Base-by-base conservation (phyloP, 1,284 basidiomycete genomes). In the Blastosporella zonata region DNA sequence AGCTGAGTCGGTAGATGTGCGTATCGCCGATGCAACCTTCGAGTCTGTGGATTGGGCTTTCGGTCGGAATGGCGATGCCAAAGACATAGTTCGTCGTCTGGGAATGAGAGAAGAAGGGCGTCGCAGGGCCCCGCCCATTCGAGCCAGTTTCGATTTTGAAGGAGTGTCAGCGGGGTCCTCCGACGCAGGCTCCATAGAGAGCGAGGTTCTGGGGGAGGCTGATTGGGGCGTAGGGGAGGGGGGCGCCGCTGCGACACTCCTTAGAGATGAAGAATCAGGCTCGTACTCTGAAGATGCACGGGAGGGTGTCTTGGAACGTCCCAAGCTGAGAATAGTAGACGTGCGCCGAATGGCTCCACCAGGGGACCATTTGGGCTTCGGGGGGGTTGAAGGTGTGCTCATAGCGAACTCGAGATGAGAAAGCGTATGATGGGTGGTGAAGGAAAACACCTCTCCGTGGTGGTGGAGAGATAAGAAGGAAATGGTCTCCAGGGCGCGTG, bases 291-390 rank as follows among this genome's bases (percentile, higher is more conserved):
- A 45, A 2, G 48, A 49, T 27, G 48, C 43, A 17, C 48, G 43
- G 6, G 48, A 49, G n/a, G 48, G 48, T 9, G 48, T 49, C 23
- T 49, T 49, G 23, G 47, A 38, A 15, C 48, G 48, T 6, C 48
- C 43, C 9, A 49, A 35, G 37, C 48, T 49, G 29, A 49, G 36
- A 17, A 49, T 35, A 6, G 42, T 44, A 22, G 48, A 40, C 7
- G 43, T 40, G 6, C 43, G 48, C 22, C 48, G 48, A 2, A 44
- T 35, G 42, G 42, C 36, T 6, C 47, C 47, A 18, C 47, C 47
- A 49, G 47, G 35, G 42, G 37, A 40, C 48, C 48, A 49, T 45
- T 45, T 49, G 36, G 48, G 43, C 43, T 49, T 49, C 10, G 35
- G 37, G 3, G 48, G 43, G 27, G 29, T 31, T 13, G 48, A 45